Percentiles rank a stretch among this genome's conserved stretches.
Conservation (phyloP, 208 protist species). For the Strigomonas galati region DNA sequence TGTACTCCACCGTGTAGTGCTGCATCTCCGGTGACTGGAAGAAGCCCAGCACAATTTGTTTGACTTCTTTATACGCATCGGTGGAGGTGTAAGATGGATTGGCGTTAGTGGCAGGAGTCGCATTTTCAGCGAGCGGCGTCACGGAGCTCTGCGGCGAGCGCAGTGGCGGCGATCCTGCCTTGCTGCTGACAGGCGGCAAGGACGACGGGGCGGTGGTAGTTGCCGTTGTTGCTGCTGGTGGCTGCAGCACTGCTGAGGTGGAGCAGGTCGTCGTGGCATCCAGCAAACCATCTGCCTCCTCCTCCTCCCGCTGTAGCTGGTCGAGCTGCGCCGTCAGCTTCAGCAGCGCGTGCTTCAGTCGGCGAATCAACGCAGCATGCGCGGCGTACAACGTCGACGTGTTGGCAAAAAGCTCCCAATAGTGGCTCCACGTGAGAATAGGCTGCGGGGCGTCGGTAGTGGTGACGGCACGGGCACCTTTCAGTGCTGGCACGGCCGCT, state of each 20-base stretch:
- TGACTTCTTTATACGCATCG: constrained; percentile 29
- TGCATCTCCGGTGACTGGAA: constrained; percentile 42
- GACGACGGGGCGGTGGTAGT: no score
- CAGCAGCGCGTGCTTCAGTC: constrained; percentile 34
- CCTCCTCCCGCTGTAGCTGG: constrained; percentile 22
- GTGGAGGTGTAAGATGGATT: constrained; percentile 12
- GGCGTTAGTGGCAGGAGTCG: constrained; percentile 1
- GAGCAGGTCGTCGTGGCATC: background rate
- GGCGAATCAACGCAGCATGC: constrained; percentile 41
- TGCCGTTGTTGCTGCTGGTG: background rate
- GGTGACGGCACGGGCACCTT: background rate
- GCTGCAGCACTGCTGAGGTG: background rate
- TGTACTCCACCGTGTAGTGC: constrained; percentile 72
- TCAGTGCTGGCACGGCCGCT: background rate
- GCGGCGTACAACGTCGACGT: constrained; percentile 44
- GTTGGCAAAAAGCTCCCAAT: constrained; percentile 77
- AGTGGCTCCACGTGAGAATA: constrained; percentile 36
- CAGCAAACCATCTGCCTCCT: background rate
- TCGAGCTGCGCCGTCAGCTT: constrained; percentile 33
- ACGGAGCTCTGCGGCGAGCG: no score
- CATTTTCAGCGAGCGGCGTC: background rate
- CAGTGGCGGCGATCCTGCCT: no score
- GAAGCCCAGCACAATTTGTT: constrained; percentile 31
- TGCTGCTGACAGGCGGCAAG: no score
- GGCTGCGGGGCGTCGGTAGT: constrained; percentile 1